Conservation (phyloP, 2,329 filamentous ascomycete genomes). For the Penicillium sp. region DNA sequence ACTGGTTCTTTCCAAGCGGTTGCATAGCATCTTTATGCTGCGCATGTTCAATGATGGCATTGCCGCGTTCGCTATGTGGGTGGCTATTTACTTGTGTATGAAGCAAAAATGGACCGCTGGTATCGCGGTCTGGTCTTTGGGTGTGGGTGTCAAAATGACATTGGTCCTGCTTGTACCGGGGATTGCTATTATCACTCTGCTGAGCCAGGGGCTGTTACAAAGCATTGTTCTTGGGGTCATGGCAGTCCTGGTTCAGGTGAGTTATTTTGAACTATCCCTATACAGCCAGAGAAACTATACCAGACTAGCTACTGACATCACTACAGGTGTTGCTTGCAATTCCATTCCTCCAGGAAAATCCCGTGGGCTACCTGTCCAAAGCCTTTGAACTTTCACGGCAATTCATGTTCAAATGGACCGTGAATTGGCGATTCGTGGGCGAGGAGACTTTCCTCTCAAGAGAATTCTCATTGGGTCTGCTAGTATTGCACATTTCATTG, state of each 20-base stretch:
- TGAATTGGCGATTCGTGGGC: constrained; percentile 96
- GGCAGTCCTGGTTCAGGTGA: constrained; percentile 79
- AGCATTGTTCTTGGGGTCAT: constrained; percentile 72
- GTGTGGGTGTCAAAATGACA: constrained; percentile 94
- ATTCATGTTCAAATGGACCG: constrained; percentile 98
- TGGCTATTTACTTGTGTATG: constrained; percentile 80
- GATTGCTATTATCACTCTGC: constrained; percentile 75
- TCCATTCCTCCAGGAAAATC: constrained; percentile 71
- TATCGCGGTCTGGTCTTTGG: constrained; percentile 74
- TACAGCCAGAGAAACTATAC: too few relatives aligned
- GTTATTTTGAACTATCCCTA: constrained; percentile 31
- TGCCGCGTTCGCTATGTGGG: constrained; percentile 81
- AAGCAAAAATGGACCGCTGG: constrained; percentile 74
- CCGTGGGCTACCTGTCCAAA: constrained; percentile 74
- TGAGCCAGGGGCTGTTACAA: constrained; percentile 70
- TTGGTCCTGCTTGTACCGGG: constrained; percentile 82
- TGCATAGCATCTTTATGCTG: constrained; percentile 92
- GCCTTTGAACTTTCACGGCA: constrained; percentile 91
- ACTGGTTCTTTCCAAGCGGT: constrained; percentile 83
- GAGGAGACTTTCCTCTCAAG: constrained; percentile 78
- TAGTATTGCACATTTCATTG: constrained; percentile 69
- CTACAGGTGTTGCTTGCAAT: constrained; percentile 59
- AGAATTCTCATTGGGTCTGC: constrained; percentile 70
- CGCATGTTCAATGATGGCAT: constrained; percentile 96
- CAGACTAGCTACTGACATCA: constrained; percentile 1